phyloP scores from a whole-genome alignment of 116 monocot genomes.

The Dioscorea cayenensis region DNA sequence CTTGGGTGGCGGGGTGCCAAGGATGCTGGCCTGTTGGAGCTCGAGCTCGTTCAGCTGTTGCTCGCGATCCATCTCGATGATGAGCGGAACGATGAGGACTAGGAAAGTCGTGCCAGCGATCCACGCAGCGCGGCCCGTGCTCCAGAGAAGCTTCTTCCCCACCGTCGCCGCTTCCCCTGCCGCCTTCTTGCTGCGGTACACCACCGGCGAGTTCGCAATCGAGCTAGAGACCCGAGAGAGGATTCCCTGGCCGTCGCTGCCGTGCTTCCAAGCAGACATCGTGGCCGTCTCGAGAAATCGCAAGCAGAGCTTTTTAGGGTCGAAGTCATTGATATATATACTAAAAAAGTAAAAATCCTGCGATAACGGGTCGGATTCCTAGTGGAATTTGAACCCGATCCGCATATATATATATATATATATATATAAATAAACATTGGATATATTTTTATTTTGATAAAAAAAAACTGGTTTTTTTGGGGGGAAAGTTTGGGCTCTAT shows the following conservation, averaged over 20 bases:
- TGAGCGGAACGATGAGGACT: slow-evolving; percentile 80
- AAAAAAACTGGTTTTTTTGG: too few species aligned
- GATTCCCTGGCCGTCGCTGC: slow-evolving; percentile 22
- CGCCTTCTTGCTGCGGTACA: slow-evolving; percentile 44
- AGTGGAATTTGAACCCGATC: neutral
- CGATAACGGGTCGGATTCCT: neutral
- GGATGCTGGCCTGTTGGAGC: slow-evolving; percentile 73
- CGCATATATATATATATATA: too few species aligned
- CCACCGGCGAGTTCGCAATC: slow-evolving; percentile 62
- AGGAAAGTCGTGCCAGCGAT: slow-evolving; percentile 94
- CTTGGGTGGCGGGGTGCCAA: slow-evolving; percentile 45
- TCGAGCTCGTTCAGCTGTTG: slow-evolving; percentile 94
- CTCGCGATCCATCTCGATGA: slow-evolving; percentile 96
- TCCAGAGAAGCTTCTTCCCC: slow-evolving; percentile 74
- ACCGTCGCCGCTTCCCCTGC: slow-evolving; percentile 50
- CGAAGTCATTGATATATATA: neutral
- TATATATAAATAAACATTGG: too few species aligned
- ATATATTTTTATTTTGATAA: too few species aligned
- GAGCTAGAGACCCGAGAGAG: slow-evolving; percentile 26
- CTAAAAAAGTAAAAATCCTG: neutral
- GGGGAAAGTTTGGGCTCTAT: too few species aligned
- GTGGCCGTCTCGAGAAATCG: neutral
- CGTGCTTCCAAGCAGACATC: neutral
- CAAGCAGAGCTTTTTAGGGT: neutral
- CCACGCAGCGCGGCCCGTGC: slow-evolving; percentile 92